Evolutionary conservation across 2,329 filamentous ascomycete species (phyloP).

Genomic region (Botrytis byssoidea): DNA sequence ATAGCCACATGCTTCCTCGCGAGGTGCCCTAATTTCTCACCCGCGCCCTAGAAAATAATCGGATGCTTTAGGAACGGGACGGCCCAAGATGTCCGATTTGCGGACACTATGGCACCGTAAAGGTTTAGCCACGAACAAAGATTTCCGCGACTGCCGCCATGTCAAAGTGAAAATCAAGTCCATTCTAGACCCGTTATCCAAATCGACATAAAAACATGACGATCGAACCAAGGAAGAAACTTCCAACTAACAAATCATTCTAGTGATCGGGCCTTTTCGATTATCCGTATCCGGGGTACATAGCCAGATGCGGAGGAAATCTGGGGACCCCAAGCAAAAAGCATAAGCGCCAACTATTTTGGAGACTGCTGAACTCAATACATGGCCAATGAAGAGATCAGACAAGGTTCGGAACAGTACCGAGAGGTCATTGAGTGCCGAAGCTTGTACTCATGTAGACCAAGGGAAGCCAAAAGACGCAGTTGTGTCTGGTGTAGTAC

Average conservation of each 20-base stretch:
- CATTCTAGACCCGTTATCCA: neutral
- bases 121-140: neutral
- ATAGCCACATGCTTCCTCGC: neutral
- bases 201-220: neutral
- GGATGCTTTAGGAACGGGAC: neutral
- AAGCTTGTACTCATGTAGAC: neutral
- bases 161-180: neutral
- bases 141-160: neutral
- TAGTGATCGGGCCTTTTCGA: constrained; percentile 5
- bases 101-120: neutral
- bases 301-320: constrained; percentile 1
- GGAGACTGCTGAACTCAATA: neutral
- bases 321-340: constrained; percentile 5
- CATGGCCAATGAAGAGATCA: neutral
- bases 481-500: neutral
- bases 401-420: neutral
- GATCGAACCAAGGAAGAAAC: neutral
- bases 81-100: neutral
- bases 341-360: neutral
- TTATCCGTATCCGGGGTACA: constrained; percentile 11
- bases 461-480: neutral
- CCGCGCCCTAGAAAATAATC: neutral
- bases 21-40: neutral
- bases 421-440: constrained; percentile 2
- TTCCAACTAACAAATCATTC: neutral